Evolutionary conservation across 2,329 filamentous ascomycete species (phyloP).

Genomic region (Colletotrichum lindemuthianum): DNA sequence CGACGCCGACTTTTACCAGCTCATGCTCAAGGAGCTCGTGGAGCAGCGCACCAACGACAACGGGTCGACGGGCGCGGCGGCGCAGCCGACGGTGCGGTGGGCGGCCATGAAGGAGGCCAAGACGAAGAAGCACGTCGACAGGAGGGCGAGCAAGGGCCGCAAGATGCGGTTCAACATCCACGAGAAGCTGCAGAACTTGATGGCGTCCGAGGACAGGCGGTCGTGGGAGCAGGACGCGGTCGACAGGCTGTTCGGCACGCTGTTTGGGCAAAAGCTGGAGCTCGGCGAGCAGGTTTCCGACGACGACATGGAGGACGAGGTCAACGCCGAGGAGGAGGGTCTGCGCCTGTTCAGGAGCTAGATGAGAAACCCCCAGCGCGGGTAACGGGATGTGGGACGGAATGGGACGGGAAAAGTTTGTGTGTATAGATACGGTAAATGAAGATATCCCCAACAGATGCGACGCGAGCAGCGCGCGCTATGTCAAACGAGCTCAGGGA

Average conservation of each 20-base stretch:
- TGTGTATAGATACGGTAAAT: background rate
- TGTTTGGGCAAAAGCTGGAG: conserved; percentile 77
- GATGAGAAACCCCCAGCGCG: too few species aligned
- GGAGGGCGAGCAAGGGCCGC: conserved; percentile 92
- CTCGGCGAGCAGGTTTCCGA: conserved; percentile 64
- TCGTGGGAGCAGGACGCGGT: conserved; percentile 84
- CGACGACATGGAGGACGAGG: conserved; percentile 59
- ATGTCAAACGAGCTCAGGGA: too few species aligned
- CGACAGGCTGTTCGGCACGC: conserved; percentile 78
- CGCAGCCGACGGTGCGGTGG: conserved; percentile 67
- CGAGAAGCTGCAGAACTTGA: conserved; percentile 97
- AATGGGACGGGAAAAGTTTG: conserved; percentile 5
- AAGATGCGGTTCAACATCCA: conserved; percentile 96
- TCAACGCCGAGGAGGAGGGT: conserved; percentile 62
- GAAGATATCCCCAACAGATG: conserved; percentile 31
- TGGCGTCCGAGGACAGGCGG: conserved; percentile 87
- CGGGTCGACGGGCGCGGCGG: conserved; percentile 52
- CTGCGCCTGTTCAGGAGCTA: conserved; percentile 63
- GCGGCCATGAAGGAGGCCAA: conserved; percentile 80
- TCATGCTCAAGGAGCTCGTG: conserved; percentile 91
- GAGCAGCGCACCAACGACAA: conserved; percentile 83
- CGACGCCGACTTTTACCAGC: conserved; percentile 93
- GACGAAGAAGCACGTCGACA: conserved; percentile 85
- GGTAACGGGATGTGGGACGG: background rate
- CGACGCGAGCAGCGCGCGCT: background rate